Base-by-base conservation (phyloP, 1,284 basidiomycete genomes). In the Ceraceosorus guamensis region DNA sequence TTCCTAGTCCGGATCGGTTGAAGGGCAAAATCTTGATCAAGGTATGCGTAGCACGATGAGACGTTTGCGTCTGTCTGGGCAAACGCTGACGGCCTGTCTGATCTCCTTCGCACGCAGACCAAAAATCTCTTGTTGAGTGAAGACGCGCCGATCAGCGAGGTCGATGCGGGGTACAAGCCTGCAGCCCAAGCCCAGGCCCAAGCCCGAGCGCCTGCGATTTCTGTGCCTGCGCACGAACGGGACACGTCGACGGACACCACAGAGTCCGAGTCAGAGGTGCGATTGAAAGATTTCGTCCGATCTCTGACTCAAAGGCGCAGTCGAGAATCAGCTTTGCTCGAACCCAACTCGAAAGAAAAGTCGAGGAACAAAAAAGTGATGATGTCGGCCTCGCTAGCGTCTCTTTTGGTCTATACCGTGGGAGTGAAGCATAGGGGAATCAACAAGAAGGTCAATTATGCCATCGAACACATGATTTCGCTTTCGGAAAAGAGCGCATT, bases 391-490 rank as follows among this genome's bases (percentile, higher is more conserved):
- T 80, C 81, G 2, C 82, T 99, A 0, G 83, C 85, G 1, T 81
- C 83, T 0, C 81, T 97, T 13, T 82, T 97, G 7, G 86, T 98
- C 18, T 98, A 98, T 77, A 96, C 93, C 2, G 84, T 93, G 46
- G 95, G 93, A 10, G 91, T 98, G 66, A 93, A 93, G 76, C 95
- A 87, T 68, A 86, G 86, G 43, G 92, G 93, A 0, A 83, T 98
- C 74, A 89, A 91, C 78, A 88, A 90, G 78, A 87, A 91, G 63
- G 87, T 90, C 63, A 79, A 82, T 34, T 99, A 99, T 74, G 86
- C 85, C 2, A 82, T 86, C 0, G 86, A 90, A 68, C 89, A 98
- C 71, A 83, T 97, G 73, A 92, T 98, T 76, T 95, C 90, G 4
- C 81, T 99, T 4, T 92, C 90, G 0, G 95, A 99, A 79, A 84